Conservation (phyloP, 108 stramenopile species). For the Cyclostephanos tholiformis region DNA sequence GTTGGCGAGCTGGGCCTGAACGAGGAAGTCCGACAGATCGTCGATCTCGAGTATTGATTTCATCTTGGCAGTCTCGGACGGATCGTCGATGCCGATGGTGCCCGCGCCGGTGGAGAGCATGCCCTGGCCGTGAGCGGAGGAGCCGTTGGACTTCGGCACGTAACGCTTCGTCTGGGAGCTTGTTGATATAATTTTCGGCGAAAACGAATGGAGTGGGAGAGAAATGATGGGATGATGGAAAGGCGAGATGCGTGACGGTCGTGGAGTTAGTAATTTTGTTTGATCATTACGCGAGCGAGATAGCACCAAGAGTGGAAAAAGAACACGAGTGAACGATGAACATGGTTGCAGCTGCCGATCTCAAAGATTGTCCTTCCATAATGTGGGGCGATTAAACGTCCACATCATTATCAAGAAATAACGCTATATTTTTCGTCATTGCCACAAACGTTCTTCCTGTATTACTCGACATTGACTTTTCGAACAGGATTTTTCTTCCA, state of each 20-base stretch:
- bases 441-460: constrained; percentile 13
- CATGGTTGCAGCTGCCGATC: constrained; percentile 46
- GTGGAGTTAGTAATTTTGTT: neutral
- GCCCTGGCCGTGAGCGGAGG: constrained; percentile 62
- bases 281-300: neutral
- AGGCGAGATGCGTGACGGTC: neutral
- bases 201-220: neutral
- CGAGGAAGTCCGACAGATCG: constrained; percentile 93
- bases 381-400: constrained; percentile 3
- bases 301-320: neutral
- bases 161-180: constrained; percentile 62
- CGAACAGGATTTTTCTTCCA: too few relatives aligned
- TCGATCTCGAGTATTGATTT: constrained; percentile 89
- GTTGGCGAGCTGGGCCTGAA: constrained; percentile 91
- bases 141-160: constrained; percentile 68
- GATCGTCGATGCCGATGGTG: constrained; percentile 58
- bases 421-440: constrained; percentile 49
- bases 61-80: constrained; percentile 49
- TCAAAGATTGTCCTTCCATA: constrained; percentile 56
- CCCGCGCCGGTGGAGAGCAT: constrained; percentile 81
- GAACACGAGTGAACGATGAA: neutral
- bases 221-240: neutral
- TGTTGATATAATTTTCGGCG: neutral
- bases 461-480: too few relatives aligned
- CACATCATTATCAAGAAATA: constrained; percentile 23